Conservation (phyloP, 2,329 filamentous ascomycete species). For the Exophiala calicioides region DNA sequence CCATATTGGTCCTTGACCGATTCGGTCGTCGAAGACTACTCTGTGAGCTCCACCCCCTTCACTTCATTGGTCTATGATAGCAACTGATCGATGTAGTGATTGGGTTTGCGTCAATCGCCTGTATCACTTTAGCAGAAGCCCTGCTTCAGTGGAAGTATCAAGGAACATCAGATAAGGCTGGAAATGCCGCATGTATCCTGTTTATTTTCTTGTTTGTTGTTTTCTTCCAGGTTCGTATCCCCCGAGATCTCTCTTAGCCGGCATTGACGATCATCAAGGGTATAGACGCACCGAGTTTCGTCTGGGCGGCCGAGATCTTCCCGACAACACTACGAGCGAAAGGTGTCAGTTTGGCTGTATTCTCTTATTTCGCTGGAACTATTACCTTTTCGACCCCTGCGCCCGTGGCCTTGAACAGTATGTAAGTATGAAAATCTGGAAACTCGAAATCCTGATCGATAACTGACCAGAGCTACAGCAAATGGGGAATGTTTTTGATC, state of each 20-base stretch:
- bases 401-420: too few species aligned
- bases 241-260: background rate
- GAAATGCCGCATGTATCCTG: conserved; percentile 39
- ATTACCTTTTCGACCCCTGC: too few species aligned
- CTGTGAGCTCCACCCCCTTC: background rate
- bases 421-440: too few species aligned
- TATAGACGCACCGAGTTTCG: conserved; percentile 49
- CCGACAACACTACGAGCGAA: conserved; percentile 40
- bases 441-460: too few species aligned
- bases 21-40: conserved; percentile 60
- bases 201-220: conserved; percentile 43
- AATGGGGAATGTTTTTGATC: too few species aligned
- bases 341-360: conserved; percentile 10
- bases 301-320: conserved; percentile 49
- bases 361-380: background rate
- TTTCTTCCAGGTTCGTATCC: conserved; percentile 34
- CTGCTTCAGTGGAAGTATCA: conserved; percentile 30
- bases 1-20: conserved; percentile 68
- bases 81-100: background rate
- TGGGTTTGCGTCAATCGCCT: conserved; percentile 1
- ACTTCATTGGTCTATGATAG: background rate
- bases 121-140: conserved; percentile 6
- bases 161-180: conserved; percentile 37
- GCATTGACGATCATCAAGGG: conserved; percentile 35
- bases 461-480: too few species aligned